A percentile compares a stretch with the other conserved stretches of the same genome.
Evolutionary conservation across 202 grass and related monocot species (phyloP).

Genomic region (Miscanthus sacchariflorus): DNA sequence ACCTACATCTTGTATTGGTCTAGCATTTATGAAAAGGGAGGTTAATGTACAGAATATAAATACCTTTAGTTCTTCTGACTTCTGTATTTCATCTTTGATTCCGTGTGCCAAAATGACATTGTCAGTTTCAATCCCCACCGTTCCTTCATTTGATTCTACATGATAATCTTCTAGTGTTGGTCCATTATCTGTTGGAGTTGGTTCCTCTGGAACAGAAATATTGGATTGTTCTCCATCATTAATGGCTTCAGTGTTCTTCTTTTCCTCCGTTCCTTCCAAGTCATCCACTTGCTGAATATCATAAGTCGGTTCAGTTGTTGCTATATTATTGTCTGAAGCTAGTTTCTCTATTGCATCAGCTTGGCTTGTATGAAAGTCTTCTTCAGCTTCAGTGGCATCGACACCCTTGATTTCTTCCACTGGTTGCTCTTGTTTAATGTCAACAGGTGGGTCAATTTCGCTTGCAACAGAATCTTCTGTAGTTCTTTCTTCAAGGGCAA

Average conservation of each 20-base stretch:
- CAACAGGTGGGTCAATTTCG: slow-evolving; percentile 27
- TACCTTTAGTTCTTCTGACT: slow-evolving; percentile 41
- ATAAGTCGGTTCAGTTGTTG: slow-evolving; percentile 28
- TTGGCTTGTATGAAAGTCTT: slow-evolving; percentile 33
- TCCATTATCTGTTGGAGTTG: slow-evolving; percentile 46
- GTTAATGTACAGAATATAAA: neutral
- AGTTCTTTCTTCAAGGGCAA: slow-evolving; percentile 24
- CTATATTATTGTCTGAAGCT: slow-evolving; percentile 44
- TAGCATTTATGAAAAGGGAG: slow-evolving; percentile 25
- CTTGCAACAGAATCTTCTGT: slow-evolving; percentile 32
- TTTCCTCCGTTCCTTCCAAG: slow-evolving; percentile 36
- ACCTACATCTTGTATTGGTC: slow-evolving; percentile 15
- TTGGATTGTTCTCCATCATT: slow-evolving; percentile 29
- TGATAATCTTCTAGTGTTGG: neutral
- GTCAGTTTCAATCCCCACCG: slow-evolving; percentile 15
- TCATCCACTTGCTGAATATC: slow-evolving; percentile 43
- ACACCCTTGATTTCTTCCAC: slow-evolving; percentile 42
- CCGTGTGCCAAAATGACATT: slow-evolving; percentile 2
- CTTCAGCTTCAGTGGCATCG: slow-evolving; percentile 33
- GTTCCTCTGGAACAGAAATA: slow-evolving; percentile 24
- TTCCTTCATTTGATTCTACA: slow-evolving; percentile 35
- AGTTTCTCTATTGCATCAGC: slow-evolving; percentile 28
- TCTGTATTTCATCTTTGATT: slow-evolving; percentile 41
- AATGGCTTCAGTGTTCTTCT: neutral
- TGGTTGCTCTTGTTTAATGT: slow-evolving; percentile 36